Conservation (phyloP, 2,329 filamentous ascomycete species). For the Colletotrichum scovillei region DNA sequence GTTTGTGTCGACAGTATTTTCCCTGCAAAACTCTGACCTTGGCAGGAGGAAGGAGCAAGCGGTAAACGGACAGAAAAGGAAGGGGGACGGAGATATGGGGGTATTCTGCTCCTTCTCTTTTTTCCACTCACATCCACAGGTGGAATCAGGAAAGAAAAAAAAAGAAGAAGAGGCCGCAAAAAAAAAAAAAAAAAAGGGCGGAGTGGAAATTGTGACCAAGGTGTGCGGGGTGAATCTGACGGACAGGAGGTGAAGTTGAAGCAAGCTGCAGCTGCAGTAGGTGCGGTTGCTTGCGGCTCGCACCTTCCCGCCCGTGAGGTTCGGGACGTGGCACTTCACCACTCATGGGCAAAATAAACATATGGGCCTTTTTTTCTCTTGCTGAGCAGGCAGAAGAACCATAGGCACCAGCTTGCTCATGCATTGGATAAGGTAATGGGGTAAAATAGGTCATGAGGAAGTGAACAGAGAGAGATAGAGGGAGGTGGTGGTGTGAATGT, state of each 20-base stretch:
- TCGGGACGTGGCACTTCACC: background rate
- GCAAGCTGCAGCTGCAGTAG: background rate
- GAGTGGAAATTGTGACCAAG: background rate
- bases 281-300: slow-evolving; percentile 10
- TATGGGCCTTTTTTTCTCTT: background rate
- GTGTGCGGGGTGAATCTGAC: slow-evolving; percentile 5
- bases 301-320: slow-evolving; percentile 1
- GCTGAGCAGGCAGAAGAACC: background rate
- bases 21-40: slow-evolving; percentile 25
- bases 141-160: background rate
- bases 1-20: slow-evolving; percentile 16
- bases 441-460: background rate
- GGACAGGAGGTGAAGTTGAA: slow-evolving; percentile 20
- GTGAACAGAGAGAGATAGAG: background rate
- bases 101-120: background rate
- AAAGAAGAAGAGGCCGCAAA: background rate
- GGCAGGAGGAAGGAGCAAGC: slow-evolving; percentile 9
- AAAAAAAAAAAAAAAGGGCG: background rate
- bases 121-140: background rate
- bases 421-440: background rate
- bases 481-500: background rate
- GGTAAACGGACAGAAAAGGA: slow-evolving; percentile 3
- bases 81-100: slow-evolving; percentile 7
- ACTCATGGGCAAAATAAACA: background rate
- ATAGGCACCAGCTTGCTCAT: slow-evolving; percentile 8